Conservation (phyloP, 805 yeast genomes). For the Wickerhamomyces bisporus region DNA sequence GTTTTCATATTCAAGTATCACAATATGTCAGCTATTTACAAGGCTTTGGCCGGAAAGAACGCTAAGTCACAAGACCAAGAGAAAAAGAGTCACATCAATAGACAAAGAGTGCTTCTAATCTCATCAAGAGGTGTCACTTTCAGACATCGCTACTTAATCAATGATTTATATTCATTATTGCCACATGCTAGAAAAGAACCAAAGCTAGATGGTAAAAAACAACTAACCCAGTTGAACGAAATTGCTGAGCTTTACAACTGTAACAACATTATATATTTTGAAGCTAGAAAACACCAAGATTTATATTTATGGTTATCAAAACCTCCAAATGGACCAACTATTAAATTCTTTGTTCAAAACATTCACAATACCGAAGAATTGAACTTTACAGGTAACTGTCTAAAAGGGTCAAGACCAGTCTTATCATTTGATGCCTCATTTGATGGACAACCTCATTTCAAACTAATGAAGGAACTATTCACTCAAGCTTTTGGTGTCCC, state of each 20-base stretch:
- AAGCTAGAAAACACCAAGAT: slow-evolving; percentile 94
- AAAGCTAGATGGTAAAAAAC: slow-evolving; percentile 88
- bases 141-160: slow-evolving; percentile 91
- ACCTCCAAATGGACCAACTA: slow-evolving; percentile 97
- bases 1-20: too few relatives aligned
- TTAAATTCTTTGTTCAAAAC: slow-evolving; percentile 90
- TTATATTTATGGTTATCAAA: slow-evolving; percentile 91
- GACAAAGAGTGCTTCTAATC: slow-evolving; percentile 82
- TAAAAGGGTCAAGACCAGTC: slow-evolving; percentile 92
- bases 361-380: slow-evolving; percentile 94
- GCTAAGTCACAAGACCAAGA: slow-evolving; percentile 29
- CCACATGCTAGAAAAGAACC: slow-evolving; percentile 98
- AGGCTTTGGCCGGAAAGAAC: slow-evolving; percentile 51
- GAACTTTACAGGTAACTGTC: slow-evolving; percentile 93
- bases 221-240: slow-evolving; percentile 83
- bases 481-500: slow-evolving; percentile 91
- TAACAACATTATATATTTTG: slow-evolving; percentile 90
- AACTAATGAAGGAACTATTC: slow-evolving; percentile 77
- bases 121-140: slow-evolving; percentile 93
- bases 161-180: slow-evolving; percentile 69
- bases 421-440: slow-evolving; percentile 83
- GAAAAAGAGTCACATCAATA: slow-evolving; percentile 62
- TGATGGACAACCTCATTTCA: slow-evolving; percentile 61
- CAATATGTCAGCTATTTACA: slow-evolving; percentile 66
- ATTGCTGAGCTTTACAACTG: slow-evolving; percentile 96